Evolutionary conservation across 192 early-diverging fungal genomes (phyloP).

Genomic region (Coemansia javaensis): DNA sequence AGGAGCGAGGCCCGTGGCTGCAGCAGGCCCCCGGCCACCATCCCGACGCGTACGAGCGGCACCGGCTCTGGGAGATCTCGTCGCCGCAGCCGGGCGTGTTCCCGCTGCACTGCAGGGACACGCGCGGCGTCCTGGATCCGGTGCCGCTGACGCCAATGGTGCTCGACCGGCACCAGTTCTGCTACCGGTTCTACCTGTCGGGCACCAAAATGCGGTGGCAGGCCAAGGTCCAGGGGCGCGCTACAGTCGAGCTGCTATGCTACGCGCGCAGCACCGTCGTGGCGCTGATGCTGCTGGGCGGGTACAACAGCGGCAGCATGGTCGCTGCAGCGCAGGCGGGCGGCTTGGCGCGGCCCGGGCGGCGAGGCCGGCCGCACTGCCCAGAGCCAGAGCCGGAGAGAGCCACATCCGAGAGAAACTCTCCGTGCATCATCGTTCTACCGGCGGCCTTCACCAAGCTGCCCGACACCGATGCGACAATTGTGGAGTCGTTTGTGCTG

Average conservation of each 20-base stretch:
- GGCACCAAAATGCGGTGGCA: conserved; percentile 45
- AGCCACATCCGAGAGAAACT: too few relatives aligned
- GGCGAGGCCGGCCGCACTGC: too few relatives aligned
- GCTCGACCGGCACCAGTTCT: conserved; percentile 43
- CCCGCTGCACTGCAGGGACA: conserved; percentile 46
- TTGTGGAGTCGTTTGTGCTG: conserved; percentile 46
- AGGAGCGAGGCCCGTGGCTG: neutral
- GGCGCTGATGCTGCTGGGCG: conserved; percentile 18
- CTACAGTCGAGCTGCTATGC: conserved; percentile 28
- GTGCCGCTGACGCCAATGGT: conserved; percentile 42
- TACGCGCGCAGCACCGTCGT: conserved; percentile 33
- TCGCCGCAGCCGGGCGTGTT: conserved; percentile 30
- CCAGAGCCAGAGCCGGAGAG: too few relatives aligned
- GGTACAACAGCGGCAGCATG: neutral
- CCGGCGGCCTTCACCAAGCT: conserved; percentile 30
- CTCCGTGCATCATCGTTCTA: conserved; percentile 20
- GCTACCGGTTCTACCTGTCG: conserved; percentile 40
- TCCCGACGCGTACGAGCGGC: conserved; percentile 9
- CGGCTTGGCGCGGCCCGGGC: too few relatives aligned
- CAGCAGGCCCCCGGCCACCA: neutral
- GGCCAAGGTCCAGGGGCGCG: conserved; percentile 3
- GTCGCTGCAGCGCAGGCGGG: neutral
- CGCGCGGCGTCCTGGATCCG: conserved; percentile 37
- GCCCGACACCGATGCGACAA: conserved; percentile 9
- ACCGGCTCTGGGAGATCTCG: conserved; percentile 44